These are phyloP conservation scores for Solanum habrochaites DNA, from an alignment of 257 asterid species.

Conservation along the genomic window DNA sequence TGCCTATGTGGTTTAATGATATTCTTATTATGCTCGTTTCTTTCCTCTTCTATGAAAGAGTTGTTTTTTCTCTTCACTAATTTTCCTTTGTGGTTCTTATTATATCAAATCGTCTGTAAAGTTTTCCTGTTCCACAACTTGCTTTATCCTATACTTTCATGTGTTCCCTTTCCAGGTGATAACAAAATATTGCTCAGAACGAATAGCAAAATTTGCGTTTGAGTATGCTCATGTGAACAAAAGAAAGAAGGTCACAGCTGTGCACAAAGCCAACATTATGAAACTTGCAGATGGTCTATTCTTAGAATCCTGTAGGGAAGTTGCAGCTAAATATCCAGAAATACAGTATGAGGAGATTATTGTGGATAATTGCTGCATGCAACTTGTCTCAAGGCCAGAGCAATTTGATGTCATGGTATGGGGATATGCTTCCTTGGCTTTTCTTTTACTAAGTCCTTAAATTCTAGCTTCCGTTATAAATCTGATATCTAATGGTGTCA, in stretches of 20 bases:
- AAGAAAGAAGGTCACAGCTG: slow-evolving; percentile 95
- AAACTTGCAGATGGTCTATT: slow-evolving; percentile 99
- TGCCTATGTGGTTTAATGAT: not conserved
- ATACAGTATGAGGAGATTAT: slow-evolving; percentile 88
- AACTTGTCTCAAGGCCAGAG: slow-evolving; percentile 10
- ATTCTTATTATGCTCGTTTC: not conserved
- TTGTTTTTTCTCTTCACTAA: not conserved
- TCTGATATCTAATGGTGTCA: not conserved
- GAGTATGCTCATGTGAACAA: slow-evolving; percentile 98
- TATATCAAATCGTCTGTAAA: not conserved
- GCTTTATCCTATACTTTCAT: not conserved
- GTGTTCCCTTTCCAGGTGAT: slow-evolving; percentile 53
- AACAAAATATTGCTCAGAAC: slow-evolving; percentile 94
- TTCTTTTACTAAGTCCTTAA: not conserved
- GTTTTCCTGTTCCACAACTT: not conserved
- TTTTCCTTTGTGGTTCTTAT: not conserved
- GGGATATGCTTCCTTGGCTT: not conserved
- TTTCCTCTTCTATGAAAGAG: not conserved
- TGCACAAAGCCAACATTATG: slow-evolving; percentile 98
- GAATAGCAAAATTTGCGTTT: slow-evolving; percentile 92
- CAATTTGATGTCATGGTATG: slow-evolving; percentile 16
- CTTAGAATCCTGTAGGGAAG: slow-evolving; percentile 90
- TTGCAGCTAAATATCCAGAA: slow-evolving; percentile 81
- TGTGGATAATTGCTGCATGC: slow-evolving; percentile 96
- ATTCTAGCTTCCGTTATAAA: not conserved